Evolutionary conservation across 2,329 filamentous ascomycete species (phyloP), one percentile per base, ranked within the genome.

Genomic region (Colletotrichum salicis): DNA sequence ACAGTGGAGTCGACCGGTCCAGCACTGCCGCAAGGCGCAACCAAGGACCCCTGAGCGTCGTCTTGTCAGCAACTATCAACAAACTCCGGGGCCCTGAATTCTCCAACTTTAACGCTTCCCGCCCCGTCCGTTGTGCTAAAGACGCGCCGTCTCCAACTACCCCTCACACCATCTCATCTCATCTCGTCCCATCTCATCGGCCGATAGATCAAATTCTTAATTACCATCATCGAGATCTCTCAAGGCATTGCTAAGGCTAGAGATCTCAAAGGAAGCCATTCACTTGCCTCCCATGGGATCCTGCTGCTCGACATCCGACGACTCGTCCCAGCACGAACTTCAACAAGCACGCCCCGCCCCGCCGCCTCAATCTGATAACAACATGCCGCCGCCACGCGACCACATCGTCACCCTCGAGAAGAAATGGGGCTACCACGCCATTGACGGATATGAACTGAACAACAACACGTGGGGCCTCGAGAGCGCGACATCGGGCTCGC

Each of bases 381-480:
- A 45, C 62, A 73, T 74, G 80, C 78, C 67, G 78, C 57, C 59
- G 11, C 61, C 59, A 11, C 52, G 69, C 22, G 27, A 61, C 56
- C 73, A 73, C 63, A 24, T 69, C 52, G 64, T 69, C 52, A 72
- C 67, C 33, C 76, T 80, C 33, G 78, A 78, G 71, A 75, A 74
- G 11, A 77, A 77, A 66, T 80, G 77, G 66, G 76, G 63, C 56
- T 80, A 79, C 74, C 77, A 78, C 75, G 76, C 77, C 19, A 74
- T 73, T 65, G 74, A 78, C 70, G 78, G 78, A 3, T 80, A 80
- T 67, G 76, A 79, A 63, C 62, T 80, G 12, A 75, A 84, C 77
- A 86, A 86, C 76, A 82, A 86, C 76, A 81, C 84, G 67, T 86
- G 84, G 84, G 84, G 83, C 66, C 73, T 79, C 64, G 76, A 74